Evolutionary conservation across 75 land plant species (phyloP).

Genomic region (Azolla pinnata): DNA sequence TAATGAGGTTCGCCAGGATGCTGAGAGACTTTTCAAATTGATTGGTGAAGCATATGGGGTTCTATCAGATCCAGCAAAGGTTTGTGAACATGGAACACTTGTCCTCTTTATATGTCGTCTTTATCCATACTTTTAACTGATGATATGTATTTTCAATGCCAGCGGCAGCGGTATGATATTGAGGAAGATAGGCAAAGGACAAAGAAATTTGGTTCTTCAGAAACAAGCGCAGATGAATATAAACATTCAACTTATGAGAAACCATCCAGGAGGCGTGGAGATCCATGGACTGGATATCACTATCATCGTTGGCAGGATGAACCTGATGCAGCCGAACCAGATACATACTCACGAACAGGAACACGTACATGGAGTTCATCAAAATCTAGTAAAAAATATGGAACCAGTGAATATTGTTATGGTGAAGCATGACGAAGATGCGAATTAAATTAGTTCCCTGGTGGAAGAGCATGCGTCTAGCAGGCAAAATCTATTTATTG

Average conservation of each 20-base stretch:
- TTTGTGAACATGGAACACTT: slow-evolving; percentile 6
- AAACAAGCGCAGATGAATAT: too few species aligned
- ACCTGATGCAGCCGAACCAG: slow-evolving; percentile 41
- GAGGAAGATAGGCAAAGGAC: slow-evolving; percentile 81
- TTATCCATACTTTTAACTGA: too few species aligned
- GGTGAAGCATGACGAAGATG: too few species aligned
- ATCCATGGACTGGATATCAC: slow-evolving; percentile 39
- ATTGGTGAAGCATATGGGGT: slow-evolving; percentile 96
- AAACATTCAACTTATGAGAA: too few species aligned
- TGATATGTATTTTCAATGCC: too few species aligned
- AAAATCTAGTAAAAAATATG: too few species aligned
- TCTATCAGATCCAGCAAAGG: slow-evolving; percentile 86
- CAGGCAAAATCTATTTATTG: too few species aligned
- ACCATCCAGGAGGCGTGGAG: slow-evolving; percentile 33
- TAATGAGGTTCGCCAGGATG: slow-evolving; percentile 60
- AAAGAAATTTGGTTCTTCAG: too few species aligned
- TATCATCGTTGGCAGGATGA: slow-evolving; percentile 44
- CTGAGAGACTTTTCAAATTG: slow-evolving; percentile 88
- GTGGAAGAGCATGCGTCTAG: too few species aligned
- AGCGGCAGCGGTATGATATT: slow-evolving; percentile 69
- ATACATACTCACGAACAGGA: slow-evolving; percentile 23
- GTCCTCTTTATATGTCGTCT: background rate
- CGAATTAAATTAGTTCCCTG: too few species aligned
- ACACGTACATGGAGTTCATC: too few species aligned
- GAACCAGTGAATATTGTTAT: too few species aligned